A percentile compares a stretch with the other conserved stretches of the same genome.
These are phyloP conservation scores for Teratosphaeria pseudoeucalypti DNA, from an alignment of 2,329 filamentous ascomycete species.

Conservation along the genomic window DNA sequence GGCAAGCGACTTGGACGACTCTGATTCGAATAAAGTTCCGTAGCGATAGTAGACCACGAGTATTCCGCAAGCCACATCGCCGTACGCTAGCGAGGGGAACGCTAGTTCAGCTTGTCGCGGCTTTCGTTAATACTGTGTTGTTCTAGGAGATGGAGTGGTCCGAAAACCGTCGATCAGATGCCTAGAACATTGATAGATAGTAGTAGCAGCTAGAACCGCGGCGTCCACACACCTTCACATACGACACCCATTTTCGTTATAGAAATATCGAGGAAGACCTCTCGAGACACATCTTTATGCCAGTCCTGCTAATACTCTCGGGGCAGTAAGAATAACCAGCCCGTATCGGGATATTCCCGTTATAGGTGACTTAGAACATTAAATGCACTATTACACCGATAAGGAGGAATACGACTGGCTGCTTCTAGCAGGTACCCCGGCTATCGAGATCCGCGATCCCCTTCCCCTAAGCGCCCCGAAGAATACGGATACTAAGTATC, in stretches of 20 bases:
- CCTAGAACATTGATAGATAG: neutral
- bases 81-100: neutral
- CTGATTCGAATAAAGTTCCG: neutral
- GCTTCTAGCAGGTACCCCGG: neutral
- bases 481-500: neutral
- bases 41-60: neutral
- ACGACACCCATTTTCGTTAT: neutral
- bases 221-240: neutral
- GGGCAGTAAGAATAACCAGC: neutral
- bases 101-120: neutral
- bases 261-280: neutral
- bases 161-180: neutral
- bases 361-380: neutral
- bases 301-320: neutral
- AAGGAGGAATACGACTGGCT: neutral
- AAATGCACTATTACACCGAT: neutral
- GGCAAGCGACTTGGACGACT: neutral
- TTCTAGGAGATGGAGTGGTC: too few species aligned
- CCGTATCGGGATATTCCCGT: neutral
- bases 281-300: neutral
- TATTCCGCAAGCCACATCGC: neutral
- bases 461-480: neutral
- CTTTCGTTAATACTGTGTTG: too few species aligned
- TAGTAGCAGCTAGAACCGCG: neutral
- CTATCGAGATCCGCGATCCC: neutral